Percentiles rank a stretch among this genome's conserved stretches.
These are phyloP conservation scores for Cylindrodendrum hubeiense DNA, from an alignment of 2,329 filamentous ascomycete species.

Conservation along the genomic window DNA sequence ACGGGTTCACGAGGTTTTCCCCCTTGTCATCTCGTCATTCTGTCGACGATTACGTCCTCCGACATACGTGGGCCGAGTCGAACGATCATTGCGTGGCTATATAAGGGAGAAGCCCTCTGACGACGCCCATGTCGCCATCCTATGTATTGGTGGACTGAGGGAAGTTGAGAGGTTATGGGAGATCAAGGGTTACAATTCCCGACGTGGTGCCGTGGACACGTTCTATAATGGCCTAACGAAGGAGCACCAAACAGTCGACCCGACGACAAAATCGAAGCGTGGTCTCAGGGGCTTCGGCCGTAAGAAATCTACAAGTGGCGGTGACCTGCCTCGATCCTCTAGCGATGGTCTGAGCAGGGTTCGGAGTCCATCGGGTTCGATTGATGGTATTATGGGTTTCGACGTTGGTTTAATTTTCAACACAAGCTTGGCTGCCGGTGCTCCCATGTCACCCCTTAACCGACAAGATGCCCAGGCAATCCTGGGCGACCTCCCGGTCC, in stretches of 20 bases:
- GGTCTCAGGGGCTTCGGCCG: slow-evolving; percentile 66
- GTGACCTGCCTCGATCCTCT: slow-evolving; percentile 40
- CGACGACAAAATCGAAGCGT: slow-evolving; percentile 62
- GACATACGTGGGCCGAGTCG: slow-evolving; percentile 73
- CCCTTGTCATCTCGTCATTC: slow-evolving; percentile 73
- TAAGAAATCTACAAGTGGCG: slow-evolving; percentile 64
- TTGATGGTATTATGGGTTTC: slow-evolving; percentile 46
- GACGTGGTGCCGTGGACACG: slow-evolving; percentile 68
- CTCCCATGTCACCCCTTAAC: slow-evolving; percentile 69
- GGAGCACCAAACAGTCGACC: slow-evolving; percentile 52
- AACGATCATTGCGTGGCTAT: slow-evolving; percentile 73
- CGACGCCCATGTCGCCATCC: slow-evolving; percentile 71
- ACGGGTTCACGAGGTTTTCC: slow-evolving; percentile 74
- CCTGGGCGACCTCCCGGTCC: slow-evolving; percentile 66
- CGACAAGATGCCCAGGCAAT: slow-evolving; percentile 64
- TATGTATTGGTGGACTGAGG: slow-evolving; percentile 71
- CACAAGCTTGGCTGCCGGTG: slow-evolving; percentile 71
- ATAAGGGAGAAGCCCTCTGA: slow-evolving; percentile 72
- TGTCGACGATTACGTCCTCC: slow-evolving; percentile 72
- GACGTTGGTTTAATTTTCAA: slow-evolving; percentile 64
- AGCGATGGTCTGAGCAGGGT: slow-evolving; percentile 41
- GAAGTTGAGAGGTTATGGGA: slow-evolving; percentile 76
- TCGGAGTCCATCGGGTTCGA: slow-evolving; percentile 46
- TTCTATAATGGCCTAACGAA: slow-evolving; percentile 69
- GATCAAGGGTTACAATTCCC: slow-evolving; percentile 73